phyloP scores from a whole-genome alignment of 106 monocot genomes.

The Phalaenopsis aphrodite region DNA sequence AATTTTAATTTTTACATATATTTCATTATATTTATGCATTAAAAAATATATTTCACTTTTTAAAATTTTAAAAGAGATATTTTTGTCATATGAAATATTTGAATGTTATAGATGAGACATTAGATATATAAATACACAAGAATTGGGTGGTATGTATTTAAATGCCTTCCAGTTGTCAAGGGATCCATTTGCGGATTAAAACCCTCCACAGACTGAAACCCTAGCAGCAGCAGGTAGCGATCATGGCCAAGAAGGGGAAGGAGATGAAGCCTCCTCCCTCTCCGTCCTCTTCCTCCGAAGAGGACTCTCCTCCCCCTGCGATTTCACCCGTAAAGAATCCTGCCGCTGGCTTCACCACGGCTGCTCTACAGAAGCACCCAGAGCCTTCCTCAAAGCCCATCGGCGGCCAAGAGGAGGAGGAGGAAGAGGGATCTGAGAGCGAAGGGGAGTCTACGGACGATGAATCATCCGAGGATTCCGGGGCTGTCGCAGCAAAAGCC shows the following conservation, averaged over 20 bases:
- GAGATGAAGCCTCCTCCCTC: neutral
- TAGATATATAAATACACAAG: no score
- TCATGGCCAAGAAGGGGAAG: neutral
- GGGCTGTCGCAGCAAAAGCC: neutral
- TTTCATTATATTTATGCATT: no score
- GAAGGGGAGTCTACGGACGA: neutral
- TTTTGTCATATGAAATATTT: no score
- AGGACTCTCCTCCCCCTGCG: neutral
- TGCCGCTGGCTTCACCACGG: neutral
- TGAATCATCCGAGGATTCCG: slow-evolving; percentile 4
- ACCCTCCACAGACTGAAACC: neutral
- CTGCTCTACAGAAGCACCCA: neutral
- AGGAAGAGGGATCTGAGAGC: neutral
- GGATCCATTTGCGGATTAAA: neutral
- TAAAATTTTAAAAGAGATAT: no score
- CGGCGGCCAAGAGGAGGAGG: neutral
- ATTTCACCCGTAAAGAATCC: slow-evolving; percentile 2
- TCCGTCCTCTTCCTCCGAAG: neutral
- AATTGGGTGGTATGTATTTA: no score
- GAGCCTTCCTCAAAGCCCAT: neutral
- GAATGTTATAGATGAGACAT: no score
- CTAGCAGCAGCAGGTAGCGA: neutral
- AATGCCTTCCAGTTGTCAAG: no score
- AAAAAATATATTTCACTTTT: no score
- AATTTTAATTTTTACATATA: no score